A percentile compares a stretch with the other conserved stretches of the same genome.
Conservation (phyloP, 2,329 filamentous ascomycete species). For the Xylaria arbuscula region DNA sequence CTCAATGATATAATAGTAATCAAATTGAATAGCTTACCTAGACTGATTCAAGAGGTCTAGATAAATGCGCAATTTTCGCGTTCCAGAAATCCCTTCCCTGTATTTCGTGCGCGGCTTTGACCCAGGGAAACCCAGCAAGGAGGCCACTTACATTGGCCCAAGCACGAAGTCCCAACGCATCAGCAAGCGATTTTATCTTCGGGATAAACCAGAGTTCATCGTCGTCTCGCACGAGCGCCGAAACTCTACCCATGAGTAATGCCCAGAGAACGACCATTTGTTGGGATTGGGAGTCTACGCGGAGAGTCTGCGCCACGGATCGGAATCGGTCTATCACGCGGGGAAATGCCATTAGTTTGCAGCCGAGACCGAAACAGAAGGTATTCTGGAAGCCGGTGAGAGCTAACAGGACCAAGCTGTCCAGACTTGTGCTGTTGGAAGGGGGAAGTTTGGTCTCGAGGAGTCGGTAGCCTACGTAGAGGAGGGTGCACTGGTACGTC, state of each 20-base stretch:
- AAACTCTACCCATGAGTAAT: conserved; percentile 27
- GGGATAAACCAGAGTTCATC: conserved; percentile 32
- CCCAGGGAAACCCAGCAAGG: conserved; percentile 32
- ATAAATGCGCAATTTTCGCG: neutral
- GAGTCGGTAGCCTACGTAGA: conserved; percentile 31
- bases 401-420: conserved; percentile 21
- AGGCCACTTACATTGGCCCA: conserved; percentile 24
- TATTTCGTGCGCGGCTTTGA: conserved; percentile 28
- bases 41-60: neutral
- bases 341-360: conserved; percentile 25
- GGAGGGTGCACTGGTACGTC: conserved; percentile 26
- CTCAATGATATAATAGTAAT: too few relatives aligned
- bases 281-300: neutral
- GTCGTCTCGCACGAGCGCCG: conserved; percentile 7
- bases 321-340: conserved; percentile 14
- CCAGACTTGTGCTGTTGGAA: neutral
- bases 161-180: conserved; percentile 15
- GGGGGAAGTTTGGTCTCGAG: conserved; percentile 11
- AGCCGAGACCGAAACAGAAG: conserved; percentile 29
- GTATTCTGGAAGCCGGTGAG: conserved; percentile 30
- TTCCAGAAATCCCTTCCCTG: conserved; percentile 33
- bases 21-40: too few relatives aligned
- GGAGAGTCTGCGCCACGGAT: conserved; percentile 8
- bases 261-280: conserved; percentile 34
- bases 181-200: conserved; percentile 20